Evolutionary conservation across 2,329 filamentous ascomycete genomes (phyloP), one percentile per base, ranked within the genome.

Genomic region (Pyrenophora graminea): DNA sequence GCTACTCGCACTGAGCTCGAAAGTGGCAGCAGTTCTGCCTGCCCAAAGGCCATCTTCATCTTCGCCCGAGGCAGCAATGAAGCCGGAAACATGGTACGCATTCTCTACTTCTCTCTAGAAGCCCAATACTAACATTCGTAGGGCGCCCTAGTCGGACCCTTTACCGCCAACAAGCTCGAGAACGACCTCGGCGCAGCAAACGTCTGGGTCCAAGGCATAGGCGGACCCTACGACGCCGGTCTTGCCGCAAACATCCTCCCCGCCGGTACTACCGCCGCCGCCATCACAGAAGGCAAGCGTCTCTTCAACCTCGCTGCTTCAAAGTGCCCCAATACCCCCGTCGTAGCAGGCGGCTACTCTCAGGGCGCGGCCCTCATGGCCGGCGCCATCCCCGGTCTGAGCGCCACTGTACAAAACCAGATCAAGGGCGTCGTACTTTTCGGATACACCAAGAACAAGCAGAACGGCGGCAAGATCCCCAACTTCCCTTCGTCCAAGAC

Each of bases 311-410:
- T 69, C 33, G 73, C 69, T n/a, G 66, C 65, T 25, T 60, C 52
- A 9, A 67, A 73, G 27, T 76, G 74, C 56, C 71, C 72, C n/a
- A 56, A 66, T 45, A 68, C 72, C 13, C 64, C 62, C 23, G 58
- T 76, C 25, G 64, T 74, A 23, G 68, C 68, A 12, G 70, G 69
- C 13, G 74, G 73, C 4, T 76, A 76, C 55, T 74, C 64, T 43
- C 73, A 75, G 64, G 71, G 73, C 31, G 64, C 70, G 19, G 72
- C 72, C 7, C 54, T 74, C 43, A 71, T 72, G 43, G 65, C 68
- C 9, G 61, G 56, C 30, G 58, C 70, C 6, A 64, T 74, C 44
- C 45, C 61, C 12, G 53, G 54, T 13, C 59, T 71, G 3, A 59
- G 59, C 25, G 18, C 57, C n/a, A 47, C 54, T 13, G 62, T 72